Evolutionary conservation across 495 filamentous ascomycete genomes (phyloP).

Genomic region (Annulohypoxylon nitens): DNA sequence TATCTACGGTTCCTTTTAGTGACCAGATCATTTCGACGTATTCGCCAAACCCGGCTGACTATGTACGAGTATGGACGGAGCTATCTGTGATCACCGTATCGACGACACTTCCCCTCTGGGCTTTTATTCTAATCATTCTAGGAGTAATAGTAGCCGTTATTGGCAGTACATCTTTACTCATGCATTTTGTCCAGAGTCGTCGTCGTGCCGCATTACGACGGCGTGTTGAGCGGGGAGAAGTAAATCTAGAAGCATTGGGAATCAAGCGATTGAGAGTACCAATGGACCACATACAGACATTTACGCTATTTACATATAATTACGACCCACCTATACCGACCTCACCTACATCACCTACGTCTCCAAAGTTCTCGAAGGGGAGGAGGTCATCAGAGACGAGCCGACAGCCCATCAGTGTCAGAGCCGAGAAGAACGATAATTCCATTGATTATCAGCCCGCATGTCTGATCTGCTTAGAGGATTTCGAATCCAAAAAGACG

Average conservation of each 20-base stretch:
- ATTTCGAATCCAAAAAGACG: constrained; percentile 75
- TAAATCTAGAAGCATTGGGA: constrained; percentile 83
- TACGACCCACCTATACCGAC: constrained; percentile 54
- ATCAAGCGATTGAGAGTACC: constrained; percentile 82
- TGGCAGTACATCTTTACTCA: constrained; percentile 71
- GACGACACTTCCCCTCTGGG: constrained; percentile 75
- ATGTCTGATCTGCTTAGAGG: constrained; percentile 88
- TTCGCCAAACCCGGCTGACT: constrained; percentile 71
- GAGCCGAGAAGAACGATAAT: constrained; percentile 34
- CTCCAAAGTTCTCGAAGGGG: constrained; percentile 27
- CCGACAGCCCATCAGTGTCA: constrained; percentile 25
- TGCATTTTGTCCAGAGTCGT: constrained; percentile 79
- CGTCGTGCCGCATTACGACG: constrained; percentile 73
- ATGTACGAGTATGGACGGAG: constrained; percentile 64
- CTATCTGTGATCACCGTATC: constrained; percentile 54
- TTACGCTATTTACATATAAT: constrained; percentile 81
- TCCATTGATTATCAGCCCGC: constrained; percentile 73
- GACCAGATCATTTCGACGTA: constrained; percentile 71
- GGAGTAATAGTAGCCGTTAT: constrained; percentile 77
- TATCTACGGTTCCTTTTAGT: constrained; percentile 70
- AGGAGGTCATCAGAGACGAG: constrained; percentile 43
- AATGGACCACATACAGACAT: constrained; percentile 70
- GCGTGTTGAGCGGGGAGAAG: constrained; percentile 78
- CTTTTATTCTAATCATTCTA: constrained; percentile 84
- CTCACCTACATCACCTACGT: constrained; percentile 38